Evolutionary conservation across 371 early-diverging fungal genomes (phyloP).

Genomic region (Mucor ambiguus): DNA sequence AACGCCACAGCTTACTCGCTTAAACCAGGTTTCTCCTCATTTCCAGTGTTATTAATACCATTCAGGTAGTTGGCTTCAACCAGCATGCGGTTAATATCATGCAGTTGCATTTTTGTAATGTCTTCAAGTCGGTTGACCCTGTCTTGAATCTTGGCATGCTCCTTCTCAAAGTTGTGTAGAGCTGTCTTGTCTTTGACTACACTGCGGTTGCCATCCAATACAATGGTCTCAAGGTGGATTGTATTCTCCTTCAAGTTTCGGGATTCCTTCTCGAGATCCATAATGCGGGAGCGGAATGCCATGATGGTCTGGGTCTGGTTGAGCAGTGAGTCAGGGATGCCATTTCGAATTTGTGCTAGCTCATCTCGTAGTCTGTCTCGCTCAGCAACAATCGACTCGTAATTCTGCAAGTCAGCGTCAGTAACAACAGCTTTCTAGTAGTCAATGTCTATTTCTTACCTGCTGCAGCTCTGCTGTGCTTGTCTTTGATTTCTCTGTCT

Average conservation of each 20-base stretch:
- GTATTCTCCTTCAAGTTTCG: conserved; percentile 39
- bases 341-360: conserved; percentile 59
- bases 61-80: conserved; percentile 62
- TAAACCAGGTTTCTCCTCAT: conserved; percentile 42
- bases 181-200: conserved; percentile 37
- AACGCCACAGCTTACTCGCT: conserved; percentile 38
- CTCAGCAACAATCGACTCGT: conserved; percentile 57
- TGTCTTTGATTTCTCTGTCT: conserved; percentile 56
- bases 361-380: conserved; percentile 70
- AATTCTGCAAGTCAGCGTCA: conserved; percentile 47
- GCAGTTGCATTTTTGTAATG: conserved; percentile 65
- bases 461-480: conserved; percentile 67
- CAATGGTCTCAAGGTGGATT: conserved; percentile 29
- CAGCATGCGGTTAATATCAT: conserved; percentile 70
- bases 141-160: conserved; percentile 62
- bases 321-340: conserved; percentile 49
- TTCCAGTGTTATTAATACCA: conserved; percentile 40
- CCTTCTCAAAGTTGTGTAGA: conserved; percentile 46
- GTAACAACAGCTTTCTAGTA: neutral
- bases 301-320: conserved; percentile 53
- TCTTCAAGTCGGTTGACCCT: conserved; percentile 63
- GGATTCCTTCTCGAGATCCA: conserved; percentile 52
- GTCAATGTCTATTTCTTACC: conserved; percentile 20
- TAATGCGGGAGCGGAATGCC: conserved; percentile 50
- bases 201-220: conserved; percentile 43